phyloP scores from a whole-genome alignment of 495 filamentous ascomycete genomes.

The Penicillium antarcticum region DNA sequence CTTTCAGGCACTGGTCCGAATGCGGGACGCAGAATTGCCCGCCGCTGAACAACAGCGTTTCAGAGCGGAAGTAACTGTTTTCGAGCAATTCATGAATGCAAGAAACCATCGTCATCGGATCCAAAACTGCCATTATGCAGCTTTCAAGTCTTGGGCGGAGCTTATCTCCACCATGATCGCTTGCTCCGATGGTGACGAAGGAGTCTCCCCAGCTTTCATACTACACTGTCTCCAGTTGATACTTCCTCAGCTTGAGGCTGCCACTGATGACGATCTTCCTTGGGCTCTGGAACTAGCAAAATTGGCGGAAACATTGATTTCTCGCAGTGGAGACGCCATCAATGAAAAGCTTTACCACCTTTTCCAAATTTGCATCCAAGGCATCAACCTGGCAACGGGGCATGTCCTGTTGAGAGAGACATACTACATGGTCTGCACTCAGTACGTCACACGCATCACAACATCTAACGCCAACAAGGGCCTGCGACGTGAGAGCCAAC shows the following conservation, averaged over 20 bases:
- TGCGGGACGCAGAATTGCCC: constrained; percentile 51
- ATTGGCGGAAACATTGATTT: constrained; percentile 70
- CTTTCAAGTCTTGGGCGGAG: constrained; percentile 77
- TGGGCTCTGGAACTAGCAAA: constrained; percentile 72
- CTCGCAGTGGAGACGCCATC: constrained; percentile 63
- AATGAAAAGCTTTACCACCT: constrained; percentile 88
- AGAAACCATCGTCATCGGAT: constrained; percentile 71
- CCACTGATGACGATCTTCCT: constrained; percentile 58
- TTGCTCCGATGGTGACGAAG: constrained; percentile 67
- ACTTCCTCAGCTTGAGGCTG: constrained; percentile 76
- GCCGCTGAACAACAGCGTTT: constrained; percentile 49
- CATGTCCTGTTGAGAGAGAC: constrained; percentile 69
- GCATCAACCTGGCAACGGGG: constrained; percentile 68
- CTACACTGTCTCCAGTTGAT: constrained; percentile 81
- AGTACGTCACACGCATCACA: constrained; percentile 75
- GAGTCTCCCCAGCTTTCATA: constrained; percentile 67
- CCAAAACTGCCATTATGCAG: constrained; percentile 53
- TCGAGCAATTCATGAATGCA: constrained; percentile 54
- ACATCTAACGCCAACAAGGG: constrained; percentile 29
- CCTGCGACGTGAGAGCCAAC: constrained; percentile 61
- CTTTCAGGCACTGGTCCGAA: constrained; percentile 58
- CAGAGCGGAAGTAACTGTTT: constrained; percentile 52
- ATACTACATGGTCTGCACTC: constrained; percentile 85
- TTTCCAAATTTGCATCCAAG: constrained; percentile 77
- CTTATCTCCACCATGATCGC: constrained; percentile 75